Evolutionary conservation across 192 early-diverging fungal genomes (phyloP).

Genomic region (Umbelopsis sp.): DNA sequence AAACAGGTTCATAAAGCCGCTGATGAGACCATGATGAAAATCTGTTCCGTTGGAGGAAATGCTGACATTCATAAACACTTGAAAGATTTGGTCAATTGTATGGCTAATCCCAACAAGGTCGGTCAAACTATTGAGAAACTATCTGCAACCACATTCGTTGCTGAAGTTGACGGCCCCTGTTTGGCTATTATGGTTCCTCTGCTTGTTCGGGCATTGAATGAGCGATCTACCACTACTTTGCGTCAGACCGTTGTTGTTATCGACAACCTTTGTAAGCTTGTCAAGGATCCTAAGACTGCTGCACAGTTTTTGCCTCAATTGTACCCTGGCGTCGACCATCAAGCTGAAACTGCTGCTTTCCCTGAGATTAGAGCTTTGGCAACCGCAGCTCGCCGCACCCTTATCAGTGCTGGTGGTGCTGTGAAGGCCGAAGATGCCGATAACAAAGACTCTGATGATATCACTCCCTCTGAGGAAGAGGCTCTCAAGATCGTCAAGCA

Average conservation of each 20-base stretch:
- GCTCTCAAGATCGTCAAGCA: conserved; percentile 47
- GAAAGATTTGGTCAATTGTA: conserved; percentile 70
- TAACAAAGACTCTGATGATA: conserved; percentile 31
- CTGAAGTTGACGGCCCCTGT: conserved; percentile 74
- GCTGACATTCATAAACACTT: conserved; percentile 72
- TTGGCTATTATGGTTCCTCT: conserved; percentile 81
- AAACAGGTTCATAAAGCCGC: conserved; percentile 42
- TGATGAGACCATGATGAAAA: conserved; percentile 64
- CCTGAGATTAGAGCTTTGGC: conserved; percentile 77
- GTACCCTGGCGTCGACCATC: conserved; percentile 74
- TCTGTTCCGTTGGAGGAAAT: conserved; percentile 76
- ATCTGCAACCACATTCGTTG: conserved; percentile 78
- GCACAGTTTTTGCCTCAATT: conserved; percentile 76
- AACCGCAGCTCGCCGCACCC: conserved; percentile 61
- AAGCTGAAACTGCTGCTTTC: conserved; percentile 69
- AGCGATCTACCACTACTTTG: conserved; percentile 64
- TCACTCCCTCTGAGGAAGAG: conserved; percentile 38
- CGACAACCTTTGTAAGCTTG: conserved; percentile 85
- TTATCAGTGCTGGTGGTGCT: conserved; percentile 67
- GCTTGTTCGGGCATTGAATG: conserved; percentile 66
- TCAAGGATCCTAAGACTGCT: conserved; percentile 80
- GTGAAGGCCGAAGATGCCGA: conserved; percentile 38
- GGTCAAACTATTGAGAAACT: conserved; percentile 63
- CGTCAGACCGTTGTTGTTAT: conserved; percentile 80
- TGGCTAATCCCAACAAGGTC: conserved; percentile 79